Conservation (phyloP, 495 filamentous ascomycete species). For the Penicillium ucsense region DNA sequence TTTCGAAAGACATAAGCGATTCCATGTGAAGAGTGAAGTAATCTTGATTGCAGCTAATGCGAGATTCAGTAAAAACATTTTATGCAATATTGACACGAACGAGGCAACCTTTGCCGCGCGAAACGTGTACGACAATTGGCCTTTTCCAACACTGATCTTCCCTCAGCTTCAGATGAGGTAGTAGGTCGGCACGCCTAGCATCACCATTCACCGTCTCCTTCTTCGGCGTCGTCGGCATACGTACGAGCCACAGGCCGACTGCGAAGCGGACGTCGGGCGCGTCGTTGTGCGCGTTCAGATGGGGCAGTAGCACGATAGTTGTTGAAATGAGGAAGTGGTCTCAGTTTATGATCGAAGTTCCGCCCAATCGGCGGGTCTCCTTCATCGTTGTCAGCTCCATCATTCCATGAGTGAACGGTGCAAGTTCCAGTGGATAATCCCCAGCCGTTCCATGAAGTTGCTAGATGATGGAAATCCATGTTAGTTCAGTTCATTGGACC, state of each 20-base stretch:
- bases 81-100: background rate
- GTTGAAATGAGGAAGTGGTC: slow-evolving; percentile 21
- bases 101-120: no score
- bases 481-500: slow-evolving; percentile 1
- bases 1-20: background rate
- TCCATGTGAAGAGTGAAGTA: no score
- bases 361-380: slow-evolving; percentile 50
- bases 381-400: slow-evolving; percentile 53
- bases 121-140: no score
- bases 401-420: slow-evolving; percentile 68
- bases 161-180: background rate
- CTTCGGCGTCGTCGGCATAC: slow-evolving; percentile 7
- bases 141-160: background rate
- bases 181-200: no score
- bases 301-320: slow-evolving; percentile 14
- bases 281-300: slow-evolving; percentile 3
- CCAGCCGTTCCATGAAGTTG: slow-evolving; percentile 72
- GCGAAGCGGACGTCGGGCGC: slow-evolving; percentile 14
- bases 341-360: slow-evolving; percentile 48
- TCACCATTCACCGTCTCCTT: slow-evolving; percentile 8
- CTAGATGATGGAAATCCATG: slow-evolving; percentile 25
- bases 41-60: no score
- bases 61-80: background rate
- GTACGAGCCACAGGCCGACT: slow-evolving; percentile 15
- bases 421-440: slow-evolving; percentile 61